A percentile compares a stretch with the other conserved stretches of the same genome.
These are phyloP conservation scores for Cochlearia excelsa DNA, from an alignment of 345 rosid species.

Conservation along the genomic window DNA sequence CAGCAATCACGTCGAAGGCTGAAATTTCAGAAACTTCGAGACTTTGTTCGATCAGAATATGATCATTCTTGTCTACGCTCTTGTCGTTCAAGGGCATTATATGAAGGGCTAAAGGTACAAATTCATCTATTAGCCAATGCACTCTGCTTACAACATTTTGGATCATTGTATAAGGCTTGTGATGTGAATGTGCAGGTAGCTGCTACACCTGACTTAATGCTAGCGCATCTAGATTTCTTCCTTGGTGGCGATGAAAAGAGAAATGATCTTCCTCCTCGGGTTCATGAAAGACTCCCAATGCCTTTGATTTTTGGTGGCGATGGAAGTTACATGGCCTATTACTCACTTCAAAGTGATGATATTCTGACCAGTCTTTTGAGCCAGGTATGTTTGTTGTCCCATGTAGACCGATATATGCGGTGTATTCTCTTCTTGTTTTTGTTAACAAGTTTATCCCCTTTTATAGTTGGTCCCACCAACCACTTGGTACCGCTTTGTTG, in stretches of 20 bases:
- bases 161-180: not conserved
- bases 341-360: constrained; percentile 79
- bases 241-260: constrained; percentile 96
- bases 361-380: constrained; percentile 82
- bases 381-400: constrained; percentile 52
- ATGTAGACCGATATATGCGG: constrained; percentile 1
- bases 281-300: constrained; percentile 75
- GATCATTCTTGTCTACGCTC: constrained; percentile 95
- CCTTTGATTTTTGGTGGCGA: constrained; percentile 78
- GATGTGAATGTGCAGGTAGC: constrained; percentile 55
- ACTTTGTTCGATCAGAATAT: constrained; percentile 91
- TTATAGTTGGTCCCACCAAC: constrained; percentile 80
- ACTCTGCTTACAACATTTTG: not conserved
- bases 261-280: constrained; percentile 75
- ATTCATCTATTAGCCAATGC: constrained; percentile 9
- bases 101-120: constrained; percentile 87
- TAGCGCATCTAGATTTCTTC: constrained; percentile 83
- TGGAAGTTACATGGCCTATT: constrained; percentile 91
- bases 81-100: constrained; percentile 93
- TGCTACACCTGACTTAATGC: constrained; percentile 80
- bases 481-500: constrained; percentile 86
- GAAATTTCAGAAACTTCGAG: constrained; percentile 88
- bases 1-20: constrained; percentile 65
- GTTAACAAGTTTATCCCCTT: constrained; percentile 14
- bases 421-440: constrained; percentile 1